Evolutionary conservation across 2,329 filamentous ascomycete genomes (phyloP), one percentile per base, ranked within the genome.

Genomic region (Xylariaceae sp.): DNA sequence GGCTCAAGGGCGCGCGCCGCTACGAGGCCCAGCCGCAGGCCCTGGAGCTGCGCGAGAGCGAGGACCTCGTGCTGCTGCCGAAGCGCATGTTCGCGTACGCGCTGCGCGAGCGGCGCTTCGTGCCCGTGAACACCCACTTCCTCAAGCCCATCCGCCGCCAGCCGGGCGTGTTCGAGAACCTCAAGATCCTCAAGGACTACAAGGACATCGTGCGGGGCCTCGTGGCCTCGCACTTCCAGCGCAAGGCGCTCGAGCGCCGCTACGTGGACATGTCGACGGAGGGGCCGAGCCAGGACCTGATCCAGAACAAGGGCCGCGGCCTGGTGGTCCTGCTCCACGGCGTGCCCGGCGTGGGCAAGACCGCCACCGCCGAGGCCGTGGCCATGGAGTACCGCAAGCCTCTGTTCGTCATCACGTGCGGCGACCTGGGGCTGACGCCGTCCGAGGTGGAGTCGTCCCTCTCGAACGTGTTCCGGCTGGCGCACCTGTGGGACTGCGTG

Each of bases 261-360:
- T 68, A 63, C 37, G 60, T 58, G 3, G 65, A 68, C 41, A 63
- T 66, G 57, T 58, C 63, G 13, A 60, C 57, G 1, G 65, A 65
- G 26, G 62, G 65, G 0, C 61, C 64, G 1, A 61, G 59, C 35
- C 72, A 75, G 60, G 76, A 79, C 59, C 55, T 79, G 6, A 75
- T 79, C 39, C 70, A 72, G 45, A 75, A 75, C 56, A 80, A 79
- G 59, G 75, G 74, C 1, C 68, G 71, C 1, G 76, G 77, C 4
- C 62, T 80, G 0, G 70, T 78, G 2, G 67, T 80, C 0, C 62
- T 80, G 0, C 65, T 80, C 0, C 76, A 79, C 51, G 77, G 78
- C 21, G 71, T 75, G 0, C 77, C 77, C 0, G 77, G 77, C 21
- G 76, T 79, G 0, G 77, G 77, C 4, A 80, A 80, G 67, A 80